Base-by-base conservation (phyloP, 2,329 filamentous ascomycete species). In the Phaeosphaeriaceae sp. region DNA sequence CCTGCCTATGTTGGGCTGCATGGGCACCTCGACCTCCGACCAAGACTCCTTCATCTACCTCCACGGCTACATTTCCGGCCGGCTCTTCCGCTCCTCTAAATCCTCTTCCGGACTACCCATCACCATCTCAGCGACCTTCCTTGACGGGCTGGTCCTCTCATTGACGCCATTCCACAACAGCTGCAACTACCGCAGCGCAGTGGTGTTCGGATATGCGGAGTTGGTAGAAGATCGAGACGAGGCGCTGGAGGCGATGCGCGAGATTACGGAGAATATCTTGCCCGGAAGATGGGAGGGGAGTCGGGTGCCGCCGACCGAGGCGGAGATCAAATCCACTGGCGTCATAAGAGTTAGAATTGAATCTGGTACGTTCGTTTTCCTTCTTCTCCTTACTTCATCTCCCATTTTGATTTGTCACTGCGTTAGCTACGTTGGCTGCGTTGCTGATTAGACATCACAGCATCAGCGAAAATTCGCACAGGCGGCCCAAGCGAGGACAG, bases 41-140 rank as follows among this genome's bases (percentile, higher is more conserved):
- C 5, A 27, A 27, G 25, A 27, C 25, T 9, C 4, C 4, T 27
- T 27, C 25, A 27, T 77, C 6, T 78, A 77, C 51, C 63, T 78
- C 33, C 75, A 78, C 58, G 75, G 75, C 55, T 75, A 72, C 52
- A 62, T 74, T 2, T 68, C 69, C 6, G 65, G 88, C 0, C 89
- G 92, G 7, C 82, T 97, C 33, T 90, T 94, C 61, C 51, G 58
- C 48, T 10, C 33, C 13, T 1, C 24, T 1, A 2, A 13, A 11
- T 2, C 15, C 47, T 44, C 40, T 19, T 13, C 40, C 40, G 31
- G 31, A 36, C n/a, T 41, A 3, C 36, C 36, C 13, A 5, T 41
- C 13, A 25, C 45, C 6, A 5, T 25, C 1, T 4, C 2, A 13
- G 21, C 20, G 1, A 22, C n/a, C 10, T 21, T 21, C 6, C 62